phyloP scores from a whole-genome alignment of 257 asterid genomes.

The Perilla frutescens region DNA sequence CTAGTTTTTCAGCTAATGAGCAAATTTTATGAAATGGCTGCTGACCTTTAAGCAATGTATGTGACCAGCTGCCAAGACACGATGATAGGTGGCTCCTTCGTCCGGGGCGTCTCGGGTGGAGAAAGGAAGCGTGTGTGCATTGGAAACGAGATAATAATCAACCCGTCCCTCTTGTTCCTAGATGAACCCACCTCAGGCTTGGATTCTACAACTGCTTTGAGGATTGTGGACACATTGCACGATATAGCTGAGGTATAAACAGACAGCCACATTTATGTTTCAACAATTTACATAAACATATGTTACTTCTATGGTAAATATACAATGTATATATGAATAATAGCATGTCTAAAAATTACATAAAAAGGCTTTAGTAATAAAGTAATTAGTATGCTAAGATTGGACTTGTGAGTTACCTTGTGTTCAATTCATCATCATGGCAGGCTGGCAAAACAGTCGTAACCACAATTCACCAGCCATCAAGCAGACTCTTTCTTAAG shows the following conservation, averaged over 20 bases:
- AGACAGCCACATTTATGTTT: neutral
- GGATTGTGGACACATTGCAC: constrained; percentile 79
- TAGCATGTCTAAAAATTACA: neutral
- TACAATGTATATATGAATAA: neutral
- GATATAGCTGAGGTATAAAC: constrained; percentile 78
- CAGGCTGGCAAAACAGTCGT: constrained; percentile 93
- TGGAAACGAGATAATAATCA: constrained; percentile 88
- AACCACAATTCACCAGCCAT: constrained; percentile 97
- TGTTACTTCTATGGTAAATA: neutral
- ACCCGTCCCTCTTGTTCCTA: constrained; percentile 86
- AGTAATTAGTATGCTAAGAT: neutral
- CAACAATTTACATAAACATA: neutral
- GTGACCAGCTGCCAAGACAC: constrained; percentile 87
- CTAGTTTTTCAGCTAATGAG: neutral
- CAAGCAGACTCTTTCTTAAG: constrained; percentile 88
- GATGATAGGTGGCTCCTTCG: constrained; percentile 96
- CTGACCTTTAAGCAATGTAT: constrained; percentile 11
- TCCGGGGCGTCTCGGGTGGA: constrained; percentile 98
- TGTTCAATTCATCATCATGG: constrained; percentile 3
- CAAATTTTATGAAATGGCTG: neutral
- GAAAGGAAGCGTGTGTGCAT: constrained; percentile 95
- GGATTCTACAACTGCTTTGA: constrained; percentile 95
- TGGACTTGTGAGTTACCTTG: constrained; percentile 6
- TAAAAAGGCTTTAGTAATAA: neutral
- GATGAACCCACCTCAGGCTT: constrained; percentile 98